Percentiles rank a stretch among this genome's conserved stretches.
Evolutionary conservation across 768 basidiomycete genomes (phyloP).

Genomic region (Termitomyces sp.): DNA sequence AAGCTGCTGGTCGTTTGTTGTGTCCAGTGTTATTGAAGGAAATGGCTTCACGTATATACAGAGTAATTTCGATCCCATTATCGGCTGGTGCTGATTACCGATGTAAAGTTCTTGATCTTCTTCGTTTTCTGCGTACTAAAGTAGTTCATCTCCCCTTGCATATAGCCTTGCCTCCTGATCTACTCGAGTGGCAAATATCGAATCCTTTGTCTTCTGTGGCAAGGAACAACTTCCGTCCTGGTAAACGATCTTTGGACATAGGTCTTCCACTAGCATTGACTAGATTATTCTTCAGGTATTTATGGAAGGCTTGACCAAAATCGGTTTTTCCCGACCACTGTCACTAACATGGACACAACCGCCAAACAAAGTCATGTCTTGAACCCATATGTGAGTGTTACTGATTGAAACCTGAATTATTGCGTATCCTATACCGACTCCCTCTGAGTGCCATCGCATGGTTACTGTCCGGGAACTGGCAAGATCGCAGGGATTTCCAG

Average conservation of each 20-base stretch:
- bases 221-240: constrained; percentile 44
- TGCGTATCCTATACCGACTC: background rate
- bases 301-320: constrained; percentile 58
- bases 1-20: background rate
- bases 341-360: constrained; percentile 75
- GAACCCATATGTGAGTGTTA: constrained; percentile 53
- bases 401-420: background rate
- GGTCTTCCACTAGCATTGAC: background rate
- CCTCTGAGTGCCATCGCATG: constrained; percentile 59
- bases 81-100: constrained; percentile 60
- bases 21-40: background rate
- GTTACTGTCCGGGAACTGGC: constrained; percentile 76
- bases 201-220: constrained; percentile 61
- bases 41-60: constrained; percentile 19
- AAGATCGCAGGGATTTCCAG: constrained; percentile 80
- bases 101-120: constrained; percentile 29
- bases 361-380: constrained; percentile 74
- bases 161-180: constrained; percentile 39
- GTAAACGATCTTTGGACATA: constrained; percentile 25
- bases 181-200: constrained; percentile 57
- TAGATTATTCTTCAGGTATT: constrained; percentile 26
- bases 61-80: constrained; percentile 61
- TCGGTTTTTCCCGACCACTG: constrained; percentile 65
- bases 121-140: background rate
- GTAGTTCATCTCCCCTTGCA: background rate